Evolutionary conservation across 768 basidiomycete species (phyloP).

Genomic region (Amanita exitialis): DNA sequence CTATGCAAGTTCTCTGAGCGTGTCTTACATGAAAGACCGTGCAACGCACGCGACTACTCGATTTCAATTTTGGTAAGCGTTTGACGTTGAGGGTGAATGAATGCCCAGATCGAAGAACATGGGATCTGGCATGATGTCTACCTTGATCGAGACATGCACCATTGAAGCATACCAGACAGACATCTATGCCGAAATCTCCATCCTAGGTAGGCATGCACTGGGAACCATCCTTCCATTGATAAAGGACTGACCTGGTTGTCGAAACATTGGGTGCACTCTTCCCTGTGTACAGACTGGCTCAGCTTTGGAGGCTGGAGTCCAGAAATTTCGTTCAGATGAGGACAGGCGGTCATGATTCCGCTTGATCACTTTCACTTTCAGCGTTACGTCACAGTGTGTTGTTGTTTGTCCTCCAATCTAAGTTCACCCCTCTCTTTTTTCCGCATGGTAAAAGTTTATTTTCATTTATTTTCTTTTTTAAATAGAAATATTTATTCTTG

Average conservation of each 20-base stretch:
- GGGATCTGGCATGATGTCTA: conserved; percentile 37
- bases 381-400: too few species aligned
- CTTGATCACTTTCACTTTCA: too few species aligned
- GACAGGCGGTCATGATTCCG: too few species aligned
- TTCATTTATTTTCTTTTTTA: too few species aligned
- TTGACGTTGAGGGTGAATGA: conserved; percentile 71
- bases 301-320: conserved; percentile 46
- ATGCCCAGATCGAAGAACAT: conserved; percentile 67
- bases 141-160: conserved; percentile 84
- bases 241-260: conserved; percentile 75
- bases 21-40: too few species aligned
- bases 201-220: too few species aligned
- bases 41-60: conserved; percentile 7
- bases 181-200: conserved; percentile 55
- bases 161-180: conserved; percentile 91
- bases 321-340: conserved; percentile 41
- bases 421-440: too few species aligned
- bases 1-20: conserved; percentile 5
- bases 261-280: conserved; percentile 97
- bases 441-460: too few species aligned
- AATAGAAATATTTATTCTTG: too few species aligned
- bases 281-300: conserved; percentile 70
- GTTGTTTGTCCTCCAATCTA: too few species aligned
- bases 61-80: conserved; percentile 53
- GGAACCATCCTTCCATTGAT: too few species aligned